These are phyloP conservation scores for Phytophthora nicotianae DNA, from an alignment of 352 stramenopile species.

Conservation along the genomic window DNA sequence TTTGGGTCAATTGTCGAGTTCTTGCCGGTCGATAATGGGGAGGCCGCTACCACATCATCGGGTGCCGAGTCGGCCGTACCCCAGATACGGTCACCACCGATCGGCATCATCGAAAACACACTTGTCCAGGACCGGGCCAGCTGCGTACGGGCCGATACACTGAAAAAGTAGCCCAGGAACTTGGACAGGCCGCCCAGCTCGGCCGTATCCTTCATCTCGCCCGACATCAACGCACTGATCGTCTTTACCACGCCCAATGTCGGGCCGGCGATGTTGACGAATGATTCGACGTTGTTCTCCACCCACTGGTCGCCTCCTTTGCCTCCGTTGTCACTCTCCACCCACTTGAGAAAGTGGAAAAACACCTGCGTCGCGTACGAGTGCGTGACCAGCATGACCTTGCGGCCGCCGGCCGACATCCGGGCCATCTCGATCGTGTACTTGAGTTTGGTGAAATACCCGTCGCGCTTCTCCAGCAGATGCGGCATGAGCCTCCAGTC, in stretches of 20 bases:
- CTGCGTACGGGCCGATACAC: constrained; percentile 51
- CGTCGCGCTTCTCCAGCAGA: constrained; percentile 78
- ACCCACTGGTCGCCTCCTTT: constrained; percentile 93
- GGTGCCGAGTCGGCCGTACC: constrained; percentile 55
- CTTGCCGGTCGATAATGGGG: constrained; percentile 44
- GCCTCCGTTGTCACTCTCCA: constrained; percentile 85
- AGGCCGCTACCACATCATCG: constrained; percentile 69
- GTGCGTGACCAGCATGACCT: constrained; percentile 93
- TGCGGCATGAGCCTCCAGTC: constrained; percentile 85
- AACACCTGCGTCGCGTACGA: constrained; percentile 92
- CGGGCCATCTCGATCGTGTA: constrained; percentile 91
- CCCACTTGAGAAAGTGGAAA: constrained; percentile 97
- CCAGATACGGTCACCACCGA: constrained; percentile 93
- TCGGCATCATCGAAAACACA: constrained; percentile 93
- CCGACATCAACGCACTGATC: constrained; percentile 91
- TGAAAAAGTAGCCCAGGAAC: constrained; percentile 87
- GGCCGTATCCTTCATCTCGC: constrained; percentile 96
- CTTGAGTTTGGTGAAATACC: constrained; percentile 94
- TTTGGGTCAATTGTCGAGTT: constrained; percentile 36
- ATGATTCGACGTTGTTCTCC: constrained; percentile 90
- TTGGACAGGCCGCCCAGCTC: constrained; percentile 87
- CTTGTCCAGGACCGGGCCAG: constrained; percentile 79
- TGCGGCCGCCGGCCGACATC: constrained; percentile 64
- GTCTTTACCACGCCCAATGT: constrained; percentile 93
- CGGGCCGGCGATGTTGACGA: constrained; percentile 95